Base-by-base conservation (phyloP, 2,329 filamentous ascomycete species). In the Cladobotryum mycophilum region DNA sequence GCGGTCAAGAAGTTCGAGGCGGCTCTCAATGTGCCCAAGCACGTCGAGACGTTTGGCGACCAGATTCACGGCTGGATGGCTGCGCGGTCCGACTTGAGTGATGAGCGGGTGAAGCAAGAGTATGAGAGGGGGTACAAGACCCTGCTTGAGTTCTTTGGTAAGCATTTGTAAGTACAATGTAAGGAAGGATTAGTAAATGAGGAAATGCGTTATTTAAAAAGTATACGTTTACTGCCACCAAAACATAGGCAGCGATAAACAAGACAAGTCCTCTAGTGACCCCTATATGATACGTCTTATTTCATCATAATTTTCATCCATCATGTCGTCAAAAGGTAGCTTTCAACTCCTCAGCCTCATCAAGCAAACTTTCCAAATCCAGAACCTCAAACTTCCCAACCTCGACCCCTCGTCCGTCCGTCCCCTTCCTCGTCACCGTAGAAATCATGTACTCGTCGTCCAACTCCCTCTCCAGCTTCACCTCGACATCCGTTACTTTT, bases 41-140 rank as follows among this genome's bases (percentile, higher is more conserved):
- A 82, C 55, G 76, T 86, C 48, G 83, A 88, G 71, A 81, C 65
- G n/a, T 88, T 86, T 60, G 59, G 61, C 20, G 81, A 81, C 60
- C 84, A 86, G 74, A 76, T 83, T 61, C 85, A 88, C 67, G 85
- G 85, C 41, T 88, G 84, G 83, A 88, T 88, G 85, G 82, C 80
- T 1, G 84, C 85, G 1, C 76, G 84, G 22, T 74, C 78, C 0
- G 70, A 86, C 60, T 68, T 88, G 30, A 70, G 74, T 34, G 70
- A 84, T 43, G 68, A 73, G 45, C 75, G 73, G 40, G 77, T 81
- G 61, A 79, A 77, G 65, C 75, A 78, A 56, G 84, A 84, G 69
- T 84, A 83, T 55, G 71, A 73, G 43, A 76, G 83, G 43, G 81
- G 80, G 3, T 86, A 81, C 67, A 74, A 79, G 70, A 77, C 74